Evolutionary conservation across 495 filamentous ascomycete genomes (phyloP).

Genomic region (Usnea hakonensis): DNA sequence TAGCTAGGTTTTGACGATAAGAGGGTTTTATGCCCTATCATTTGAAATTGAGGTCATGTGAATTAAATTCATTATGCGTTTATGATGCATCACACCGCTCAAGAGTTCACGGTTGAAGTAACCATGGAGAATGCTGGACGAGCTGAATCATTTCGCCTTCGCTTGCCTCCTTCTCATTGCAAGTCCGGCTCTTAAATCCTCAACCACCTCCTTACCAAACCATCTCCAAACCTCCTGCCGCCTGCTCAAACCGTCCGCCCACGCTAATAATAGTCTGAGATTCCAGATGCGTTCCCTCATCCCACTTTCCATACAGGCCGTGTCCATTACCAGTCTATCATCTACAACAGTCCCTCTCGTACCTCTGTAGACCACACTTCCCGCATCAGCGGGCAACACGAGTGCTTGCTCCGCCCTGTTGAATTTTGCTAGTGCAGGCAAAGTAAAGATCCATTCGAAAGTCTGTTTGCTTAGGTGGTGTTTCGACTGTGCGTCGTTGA

Average conservation of each 20-base stretch:
- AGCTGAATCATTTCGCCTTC: constrained; percentile 6
- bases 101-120: background rate
- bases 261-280: constrained; percentile 71
- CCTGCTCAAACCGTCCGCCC: constrained; percentile 50
- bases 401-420: constrained; percentile 70
- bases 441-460: constrained; percentile 73
- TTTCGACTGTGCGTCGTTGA: constrained; percentile 36
- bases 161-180: constrained; percentile 35
- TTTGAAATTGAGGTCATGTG: background rate
- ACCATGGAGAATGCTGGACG: background rate
- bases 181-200: constrained; percentile 31
- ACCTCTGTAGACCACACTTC: constrained; percentile 39
- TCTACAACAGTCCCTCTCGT: constrained; percentile 65
- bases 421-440: constrained; percentile 54
- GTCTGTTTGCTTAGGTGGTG: constrained; percentile 29
- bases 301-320: constrained; percentile 50
- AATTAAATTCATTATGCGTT: background rate
- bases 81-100: background rate
- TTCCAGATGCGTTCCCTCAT: constrained; percentile 65
- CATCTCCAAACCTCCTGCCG: constrained; percentile 31
- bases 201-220: constrained; percentile 30
- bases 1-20: background rate
- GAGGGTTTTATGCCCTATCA: background rate
- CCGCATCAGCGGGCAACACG: constrained; percentile 54
- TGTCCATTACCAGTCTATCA: constrained; percentile 61